Base-by-base conservation (phyloP, 75 land plant genomes). In the Selaginella tamariscina region DNA sequence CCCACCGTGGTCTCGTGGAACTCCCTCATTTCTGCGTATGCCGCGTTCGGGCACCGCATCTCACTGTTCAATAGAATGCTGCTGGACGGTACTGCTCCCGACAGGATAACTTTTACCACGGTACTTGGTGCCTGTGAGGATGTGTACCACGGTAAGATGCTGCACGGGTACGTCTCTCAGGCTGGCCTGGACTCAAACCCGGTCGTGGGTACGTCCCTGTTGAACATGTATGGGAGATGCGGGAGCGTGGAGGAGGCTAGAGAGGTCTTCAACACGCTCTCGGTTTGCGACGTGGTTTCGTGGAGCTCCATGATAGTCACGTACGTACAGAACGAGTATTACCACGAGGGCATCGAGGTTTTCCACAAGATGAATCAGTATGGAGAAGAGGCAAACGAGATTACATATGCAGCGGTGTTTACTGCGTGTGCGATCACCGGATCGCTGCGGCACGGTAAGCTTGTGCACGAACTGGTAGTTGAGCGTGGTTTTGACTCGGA, bases 261-360 rank as follows among this genome's bases (percentile, higher is more conserved):
- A 31, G 74, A 80, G 73, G 82, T 82, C 79, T 85, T 85, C 63
- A 84, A 78, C 56, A 29, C 55, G 68, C 76, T 82, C 29, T 8
- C 70, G 49, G 68, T 70, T 13, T 76, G 65, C 18, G 84, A 85
- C 63, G 71, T 78, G 27, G 80, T 85, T 54, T 57, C 56, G 1
- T 85, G 82, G 80, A 82, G 78, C 54, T 68, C 87, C 5, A 8
- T 85, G 70, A 56, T 85, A 9, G 77, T 80, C 39, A 83, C 83
- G 66, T 65, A 82, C 2, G 76, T 65, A 44, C 56, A 32, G 39
- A 77, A 75, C 30, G 66, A 68, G 24, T 60, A n/a, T 22, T 65
- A 59, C 27, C 29, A 32, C 13, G 73, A 73, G 13, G 39, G 80
- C 0, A 1, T 80, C 2, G 0, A 27, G 31, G 56, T 80, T 54